Base-by-base conservation (phyloP, 2,329 filamentous ascomycete species). In the Tolypocladium endophyticum region DNA sequence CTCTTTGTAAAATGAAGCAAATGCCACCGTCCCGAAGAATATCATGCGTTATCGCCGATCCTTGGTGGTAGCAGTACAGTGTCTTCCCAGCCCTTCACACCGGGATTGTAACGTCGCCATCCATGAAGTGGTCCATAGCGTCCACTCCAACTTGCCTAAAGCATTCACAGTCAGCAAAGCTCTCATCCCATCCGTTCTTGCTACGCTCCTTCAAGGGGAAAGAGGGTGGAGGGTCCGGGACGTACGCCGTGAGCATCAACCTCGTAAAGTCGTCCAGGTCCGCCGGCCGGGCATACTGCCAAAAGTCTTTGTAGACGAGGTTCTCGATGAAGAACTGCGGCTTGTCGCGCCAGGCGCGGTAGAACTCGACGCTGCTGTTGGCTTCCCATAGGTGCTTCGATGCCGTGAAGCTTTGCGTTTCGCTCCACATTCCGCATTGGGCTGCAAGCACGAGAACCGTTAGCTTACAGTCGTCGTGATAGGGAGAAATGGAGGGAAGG, bases 321-420 rank as follows among this genome's bases (percentile, higher is more conserved):
- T 72, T 66, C n/a, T 65, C 59, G 45, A 77, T 69, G 41, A 63
- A 61, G 56, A 69, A 76, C 56, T 74, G 69, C 11, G 74, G 73
- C 68, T 74, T 75, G 39, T 73, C 71, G n/a, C 74, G 72, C 77
- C 77, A 79, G 2, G 76, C 72, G 2, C 68, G 71, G 64, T 70
- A 78, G 62, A 79, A 79, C 2, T 74, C 70, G 25, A 74, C 66
- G 1, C 76, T 74, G 5, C 71, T 72, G 36, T 65, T 61, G 1
- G 77, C 76, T 20, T 76, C 70, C 77, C 77, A 79, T 23, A 79
- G 71, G 59, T 77, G 71, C 9, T 68, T 68, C 7, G 76, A 79
- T 23, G 76, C 71, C 3, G 72, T 79, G 60, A 73, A 75, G 45
- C 52, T 57, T 30, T 57, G 59, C 12, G 50, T 41, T 4, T 60